Conservation (phyloP, 805 yeast genomes). For the Nakazawaea wyomingensis region DNA sequence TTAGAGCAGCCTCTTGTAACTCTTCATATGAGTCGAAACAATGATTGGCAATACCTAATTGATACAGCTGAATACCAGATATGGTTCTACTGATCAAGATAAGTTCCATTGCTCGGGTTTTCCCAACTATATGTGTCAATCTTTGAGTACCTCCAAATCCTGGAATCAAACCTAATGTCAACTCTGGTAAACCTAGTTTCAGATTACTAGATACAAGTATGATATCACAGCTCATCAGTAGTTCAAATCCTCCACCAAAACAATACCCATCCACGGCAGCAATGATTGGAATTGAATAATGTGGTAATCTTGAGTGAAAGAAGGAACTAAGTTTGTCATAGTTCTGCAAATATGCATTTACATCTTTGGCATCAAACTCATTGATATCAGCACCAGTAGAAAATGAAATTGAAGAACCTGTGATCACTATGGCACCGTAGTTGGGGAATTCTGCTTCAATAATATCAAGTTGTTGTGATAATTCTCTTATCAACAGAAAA, state of each 20-base stretch:
- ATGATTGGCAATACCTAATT: slow-evolving; percentile 44
- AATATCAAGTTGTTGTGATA: not conserved
- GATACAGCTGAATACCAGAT: slow-evolving; percentile 37
- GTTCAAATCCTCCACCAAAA: slow-evolving; percentile 53
- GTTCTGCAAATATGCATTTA: not conserved
- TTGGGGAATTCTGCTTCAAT: slow-evolving; percentile 2
- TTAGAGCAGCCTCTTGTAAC: slow-evolving; percentile 34
- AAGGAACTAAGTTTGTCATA: not conserved
- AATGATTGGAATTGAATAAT: slow-evolving; percentile 40
- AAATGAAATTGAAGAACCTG: slow-evolving; percentile 4
- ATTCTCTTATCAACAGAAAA: not conserved
- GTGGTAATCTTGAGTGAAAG: slow-evolving; percentile 32
- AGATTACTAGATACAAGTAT: slow-evolving; percentile 45
- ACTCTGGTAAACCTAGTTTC: slow-evolving; percentile 51
- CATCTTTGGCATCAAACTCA: not conserved
- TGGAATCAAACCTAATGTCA: slow-evolving; percentile 45
- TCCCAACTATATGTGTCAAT: slow-evolving; percentile 42
- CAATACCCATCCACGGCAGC: slow-evolving; percentile 48
- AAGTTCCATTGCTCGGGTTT: slow-evolving; percentile 43
- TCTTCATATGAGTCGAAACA: slow-evolving; percentile 33
- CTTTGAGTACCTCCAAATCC: slow-evolving; percentile 55
- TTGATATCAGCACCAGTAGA: slow-evolving; percentile 7
- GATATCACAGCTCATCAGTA: slow-evolving; percentile 47
- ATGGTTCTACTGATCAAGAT: slow-evolving; percentile 42
- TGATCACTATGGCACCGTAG: slow-evolving; percentile 7